These are phyloP conservation scores for Coniella vitis DNA, from an alignment of 2,329 filamentous ascomycete genomes.

Conservation along the genomic window DNA sequence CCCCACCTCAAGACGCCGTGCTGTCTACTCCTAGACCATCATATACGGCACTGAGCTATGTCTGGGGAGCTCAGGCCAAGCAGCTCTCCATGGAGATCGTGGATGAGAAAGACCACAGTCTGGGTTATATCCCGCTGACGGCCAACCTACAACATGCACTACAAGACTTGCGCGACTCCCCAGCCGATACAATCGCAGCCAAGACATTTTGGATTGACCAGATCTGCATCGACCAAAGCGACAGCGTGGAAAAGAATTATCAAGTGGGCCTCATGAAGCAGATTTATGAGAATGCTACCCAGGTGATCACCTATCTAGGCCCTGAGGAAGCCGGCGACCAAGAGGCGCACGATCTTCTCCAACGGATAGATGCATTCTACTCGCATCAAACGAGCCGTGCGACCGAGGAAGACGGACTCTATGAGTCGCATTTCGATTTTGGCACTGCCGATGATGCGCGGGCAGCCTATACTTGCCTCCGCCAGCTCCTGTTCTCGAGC, in stretches of 20 bases:
- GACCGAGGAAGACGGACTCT: neutral
- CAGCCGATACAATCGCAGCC: neutral
- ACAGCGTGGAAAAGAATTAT: slow-evolving; percentile 1
- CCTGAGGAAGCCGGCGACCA: neutral
- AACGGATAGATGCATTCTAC: neutral
- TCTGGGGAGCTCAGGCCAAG: neutral
- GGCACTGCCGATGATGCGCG: neutral
- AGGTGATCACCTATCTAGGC: slow-evolving; percentile 10
- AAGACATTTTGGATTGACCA: slow-evolving; percentile 9
- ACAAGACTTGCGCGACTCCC: neutral
- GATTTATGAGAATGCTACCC: slow-evolving; percentile 1
- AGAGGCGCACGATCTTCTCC: neutral
- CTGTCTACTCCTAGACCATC: neutral
- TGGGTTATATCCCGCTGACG: neutral
- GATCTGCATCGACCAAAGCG: slow-evolving; percentile 10
- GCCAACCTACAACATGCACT: neutral
- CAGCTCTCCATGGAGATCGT: neutral
- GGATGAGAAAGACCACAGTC: neutral
- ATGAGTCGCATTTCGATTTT: neutral
- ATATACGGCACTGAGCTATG: neutral
- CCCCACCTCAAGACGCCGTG: neutral
- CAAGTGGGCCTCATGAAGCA: slow-evolving; percentile 7
- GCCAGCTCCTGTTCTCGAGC: neutral
- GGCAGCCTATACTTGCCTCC: neutral
- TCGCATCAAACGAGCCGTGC: neutral